These are phyloP conservation scores for Rhizopogon roseolus DNA, from an alignment of 768 basidiomycete species.

Conservation along the genomic window DNA sequence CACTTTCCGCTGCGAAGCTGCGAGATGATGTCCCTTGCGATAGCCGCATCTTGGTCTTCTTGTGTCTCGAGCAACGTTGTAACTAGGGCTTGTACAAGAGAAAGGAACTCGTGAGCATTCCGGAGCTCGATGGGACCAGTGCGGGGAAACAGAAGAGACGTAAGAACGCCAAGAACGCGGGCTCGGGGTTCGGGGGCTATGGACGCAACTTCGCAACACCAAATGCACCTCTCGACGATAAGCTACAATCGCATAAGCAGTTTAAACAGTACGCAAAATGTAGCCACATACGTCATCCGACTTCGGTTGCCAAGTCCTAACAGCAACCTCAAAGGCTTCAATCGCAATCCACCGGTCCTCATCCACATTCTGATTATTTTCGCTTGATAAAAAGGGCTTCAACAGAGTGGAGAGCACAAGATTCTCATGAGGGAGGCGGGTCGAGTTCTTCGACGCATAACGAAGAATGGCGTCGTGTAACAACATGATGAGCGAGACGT, in stretches of 20 bases:
- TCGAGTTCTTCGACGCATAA: conserved; percentile 26
- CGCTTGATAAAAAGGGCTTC: conserved; percentile 44
- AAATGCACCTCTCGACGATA: conserved; percentile 57
- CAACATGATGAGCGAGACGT: conserved; percentile 35
- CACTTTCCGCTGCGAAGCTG: conserved; percentile 42
- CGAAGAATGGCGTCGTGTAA: conserved; percentile 45
- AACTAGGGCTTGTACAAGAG: conserved; percentile 48
- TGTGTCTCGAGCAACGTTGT: conserved; percentile 36
- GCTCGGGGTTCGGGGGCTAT: conserved; percentile 37
- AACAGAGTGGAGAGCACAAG: conserved; percentile 57
- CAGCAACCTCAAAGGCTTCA: conserved; percentile 56
- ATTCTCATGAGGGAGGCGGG: conserved; percentile 49
- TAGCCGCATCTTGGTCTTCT: conserved; percentile 22
- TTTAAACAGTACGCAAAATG: background rate
- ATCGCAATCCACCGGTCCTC: conserved; percentile 53
- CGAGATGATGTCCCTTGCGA: conserved; percentile 38
- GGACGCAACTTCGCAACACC: conserved; percentile 65
- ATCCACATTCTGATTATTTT: conserved; percentile 31
- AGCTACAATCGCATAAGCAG: conserved; percentile 24
- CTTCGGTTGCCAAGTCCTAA: conserved; percentile 51
- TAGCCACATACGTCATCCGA: conserved; percentile 46
- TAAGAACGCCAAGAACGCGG: conserved; percentile 47
- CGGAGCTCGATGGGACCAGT: conserved; percentile 38
- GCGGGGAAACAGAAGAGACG: conserved; percentile 38
- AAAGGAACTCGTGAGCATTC: conserved; percentile 43